Evolutionary conservation across 768 basidiomycete genomes (phyloP), one percentile per base, ranked within the genome.

Genomic region (Boletus insuetus): DNA sequence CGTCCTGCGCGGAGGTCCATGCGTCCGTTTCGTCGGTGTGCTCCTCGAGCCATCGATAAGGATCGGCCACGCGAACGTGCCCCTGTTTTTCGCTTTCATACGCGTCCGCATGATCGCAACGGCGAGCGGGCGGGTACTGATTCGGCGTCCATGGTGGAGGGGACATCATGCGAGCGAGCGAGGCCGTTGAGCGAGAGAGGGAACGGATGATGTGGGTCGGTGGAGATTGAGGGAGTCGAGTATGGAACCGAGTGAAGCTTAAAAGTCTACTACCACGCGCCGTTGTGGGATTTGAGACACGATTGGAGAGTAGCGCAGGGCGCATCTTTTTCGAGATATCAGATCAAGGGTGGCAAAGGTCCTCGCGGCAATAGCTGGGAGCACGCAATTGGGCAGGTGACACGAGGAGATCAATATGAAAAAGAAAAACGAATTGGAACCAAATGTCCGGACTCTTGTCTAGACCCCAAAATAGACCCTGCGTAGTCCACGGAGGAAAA

Each of bases 11-110:
- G 24, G 79, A 74, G 2, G 77, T 83, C 87, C 87, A 89, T 38
- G 74, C 65, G 46, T 85, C 78, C 0, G 85, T 87, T 67, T 91
- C 87, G 17, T 79, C 71, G 26, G 79, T 76, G 59, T 84, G 69
- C 29, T 81, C 73, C 56, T 91, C 87, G 20, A 93, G 75, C 88
- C 89, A 91, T 42, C 80, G 72, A 72, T 89, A 90, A 7, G 89
- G 88, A 69, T 91, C 86, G 5, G 75, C 69, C 0, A 93, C 83
- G 38, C 72, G 73, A 39, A 91, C 85, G 50, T 82, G 64, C 22
- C 85, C 88, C n/a, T 76, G 70, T 43, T 72, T 68, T 61, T 82
- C 80, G 69, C 84, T 87, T 67, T 84, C 79, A 74, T 89, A 93
- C 34, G 78, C 68, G 67, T 90, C 86, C 46, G 84, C 72, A 64